phyloP scores from a whole-genome alignment of 352 stramenopile species.

The Phytophthora megakarya region DNA sequence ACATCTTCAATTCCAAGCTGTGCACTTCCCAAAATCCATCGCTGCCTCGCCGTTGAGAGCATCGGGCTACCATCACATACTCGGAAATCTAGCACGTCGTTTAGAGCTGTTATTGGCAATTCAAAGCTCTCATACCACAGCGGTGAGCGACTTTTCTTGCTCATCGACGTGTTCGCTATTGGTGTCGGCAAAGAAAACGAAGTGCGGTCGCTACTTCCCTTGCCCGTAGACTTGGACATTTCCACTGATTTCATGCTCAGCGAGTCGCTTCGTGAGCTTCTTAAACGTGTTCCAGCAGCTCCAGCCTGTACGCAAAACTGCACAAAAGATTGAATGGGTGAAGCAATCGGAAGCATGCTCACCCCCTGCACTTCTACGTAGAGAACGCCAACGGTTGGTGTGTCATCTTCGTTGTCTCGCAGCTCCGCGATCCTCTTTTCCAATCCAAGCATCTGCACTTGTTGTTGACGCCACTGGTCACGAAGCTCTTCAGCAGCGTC shows the following conservation, averaged over 20 bases:
- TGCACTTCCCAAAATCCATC: constrained; percentile 53
- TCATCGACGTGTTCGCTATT: constrained; percentile 57
- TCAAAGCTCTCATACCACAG: constrained; percentile 70
- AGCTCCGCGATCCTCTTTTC: constrained; percentile 52
- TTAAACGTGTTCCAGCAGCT: neutral
- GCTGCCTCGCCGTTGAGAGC: constrained; percentile 28
- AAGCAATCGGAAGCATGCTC: constrained; percentile 69
- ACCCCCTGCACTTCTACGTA: constrained; percentile 63
- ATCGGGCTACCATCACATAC: constrained; percentile 62
- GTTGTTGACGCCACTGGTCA: constrained; percentile 54
- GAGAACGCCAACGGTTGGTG: constrained; percentile 42
- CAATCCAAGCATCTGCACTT: constrained; percentile 41
- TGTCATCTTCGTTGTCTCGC: constrained; percentile 15
- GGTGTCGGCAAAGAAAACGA: constrained; percentile 2
- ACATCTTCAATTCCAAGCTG: constrained; percentile 52
- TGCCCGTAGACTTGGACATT: constrained; percentile 3
- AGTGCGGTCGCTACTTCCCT: constrained; percentile 4
- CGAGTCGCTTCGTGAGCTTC: constrained; percentile 14
- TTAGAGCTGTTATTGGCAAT: constrained; percentile 51
- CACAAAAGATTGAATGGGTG: constrained; percentile 61
- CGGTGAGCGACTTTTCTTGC: constrained; percentile 65
- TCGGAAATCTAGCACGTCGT: constrained; percentile 50
- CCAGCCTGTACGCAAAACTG: constrained; percentile 48
- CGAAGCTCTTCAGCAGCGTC: constrained; percentile 74
- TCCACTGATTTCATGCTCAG: constrained; percentile 11